A percentile compares a stretch with the other conserved stretches of the same genome.
Evolutionary conservation across 208 protist species (phyloP).

Genomic region (Wallacemonas sp.): DNA sequence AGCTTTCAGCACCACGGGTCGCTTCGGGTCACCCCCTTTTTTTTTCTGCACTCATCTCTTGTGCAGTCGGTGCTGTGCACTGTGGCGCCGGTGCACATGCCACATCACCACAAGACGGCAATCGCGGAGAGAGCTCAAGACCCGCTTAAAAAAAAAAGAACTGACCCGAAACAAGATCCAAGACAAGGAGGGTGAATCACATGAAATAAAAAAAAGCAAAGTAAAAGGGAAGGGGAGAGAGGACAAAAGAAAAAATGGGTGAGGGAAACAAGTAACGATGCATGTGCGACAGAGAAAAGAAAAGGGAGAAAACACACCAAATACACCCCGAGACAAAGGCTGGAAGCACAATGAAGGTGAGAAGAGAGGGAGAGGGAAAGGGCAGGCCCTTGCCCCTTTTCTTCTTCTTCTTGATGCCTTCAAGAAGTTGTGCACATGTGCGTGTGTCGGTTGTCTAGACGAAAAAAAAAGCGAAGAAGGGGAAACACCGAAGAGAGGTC

Average conservation of each 20-base stretch:
- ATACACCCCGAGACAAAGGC: not conserved
- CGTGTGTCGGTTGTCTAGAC: not conserved
- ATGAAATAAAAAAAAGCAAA: not conserved
- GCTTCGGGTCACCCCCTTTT: no score
- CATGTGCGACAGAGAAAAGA: not conserved
- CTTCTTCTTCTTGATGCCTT: no score
- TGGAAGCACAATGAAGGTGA: no score
- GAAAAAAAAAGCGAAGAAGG: conserved; percentile 3
- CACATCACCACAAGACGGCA: no score
- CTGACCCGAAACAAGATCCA: not conserved
- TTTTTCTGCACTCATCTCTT: no score
- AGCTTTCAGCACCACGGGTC: no score
- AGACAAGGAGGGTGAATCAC: not conserved
- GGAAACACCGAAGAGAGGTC: not conserved
- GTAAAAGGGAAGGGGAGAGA: not conserved
- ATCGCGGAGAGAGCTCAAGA: not conserved
- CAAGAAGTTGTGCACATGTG: no score
- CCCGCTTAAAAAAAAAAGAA: conserved; percentile 4
- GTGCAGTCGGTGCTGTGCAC: no score
- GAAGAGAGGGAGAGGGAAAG: no score
- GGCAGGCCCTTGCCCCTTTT: no score
- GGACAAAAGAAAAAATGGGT: conserved; percentile 10
- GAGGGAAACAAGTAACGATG: not conserved
- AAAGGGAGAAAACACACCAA: not conserved
- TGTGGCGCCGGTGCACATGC: no score